A percentile compares a stretch with the other conserved stretches of the same genome.
Evolutionary conservation across 1,139 yeast genomes (phyloP).

Genomic region (Suhomyces bolitotheri): DNA sequence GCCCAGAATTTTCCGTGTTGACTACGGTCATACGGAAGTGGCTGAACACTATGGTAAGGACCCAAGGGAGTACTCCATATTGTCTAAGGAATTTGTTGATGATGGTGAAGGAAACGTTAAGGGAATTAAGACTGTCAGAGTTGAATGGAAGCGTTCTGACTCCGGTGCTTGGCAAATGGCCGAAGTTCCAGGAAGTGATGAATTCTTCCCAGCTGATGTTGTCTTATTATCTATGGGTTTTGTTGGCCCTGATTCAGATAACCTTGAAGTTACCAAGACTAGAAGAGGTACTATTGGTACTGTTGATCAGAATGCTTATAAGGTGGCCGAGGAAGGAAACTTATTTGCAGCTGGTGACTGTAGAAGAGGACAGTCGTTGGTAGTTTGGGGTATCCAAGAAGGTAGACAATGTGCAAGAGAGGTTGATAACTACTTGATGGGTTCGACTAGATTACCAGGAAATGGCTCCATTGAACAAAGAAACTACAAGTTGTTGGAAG

Average conservation of each 20-base stretch:
- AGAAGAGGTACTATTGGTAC: constrained; percentile 87
- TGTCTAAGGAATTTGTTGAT: constrained; percentile 92
- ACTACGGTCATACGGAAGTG: constrained; percentile 96
- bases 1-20: constrained; percentile 97
- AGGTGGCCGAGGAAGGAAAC: constrained; percentile 61
- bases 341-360: constrained; percentile 97
- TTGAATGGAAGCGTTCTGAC: constrained; percentile 96
- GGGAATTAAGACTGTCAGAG: constrained; percentile 93
- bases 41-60: constrained; percentile 93
- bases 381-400: constrained; percentile 99
- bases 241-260: constrained; percentile 91
- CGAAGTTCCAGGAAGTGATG: constrained; percentile 93
- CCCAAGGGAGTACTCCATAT: constrained; percentile 94
- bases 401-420: constrained; percentile 98
- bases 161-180: constrained; percentile 99
- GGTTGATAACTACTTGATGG: constrained; percentile 79
- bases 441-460: constrained; percentile 83
- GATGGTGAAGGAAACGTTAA: constrained; percentile 93
- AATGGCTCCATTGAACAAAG: constrained; percentile 90
- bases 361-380: constrained; percentile 96
- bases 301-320: constrained; percentile 65
- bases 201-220: constrained; percentile 90
- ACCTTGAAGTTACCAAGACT: constrained; percentile 70
- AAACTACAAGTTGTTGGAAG: constrained; percentile 71
- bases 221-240: constrained; percentile 97